These are phyloP conservation scores for Ceratocystis variospora DNA, from an alignment of 2,329 filamentous ascomycete species.

Conservation along the genomic window DNA sequence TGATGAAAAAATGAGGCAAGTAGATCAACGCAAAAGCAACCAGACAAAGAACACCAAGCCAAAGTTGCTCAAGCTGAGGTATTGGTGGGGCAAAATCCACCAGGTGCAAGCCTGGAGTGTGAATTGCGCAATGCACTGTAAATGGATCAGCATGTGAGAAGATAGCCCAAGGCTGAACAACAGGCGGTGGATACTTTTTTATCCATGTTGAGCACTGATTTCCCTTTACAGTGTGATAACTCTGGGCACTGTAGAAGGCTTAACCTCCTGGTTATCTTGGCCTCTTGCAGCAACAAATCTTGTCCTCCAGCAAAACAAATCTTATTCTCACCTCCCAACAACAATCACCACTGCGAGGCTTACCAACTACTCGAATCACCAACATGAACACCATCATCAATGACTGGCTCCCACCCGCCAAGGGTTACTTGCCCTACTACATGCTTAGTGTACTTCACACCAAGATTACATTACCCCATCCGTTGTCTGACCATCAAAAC, in stretches of 20 bases:
- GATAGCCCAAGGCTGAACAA: not conserved
- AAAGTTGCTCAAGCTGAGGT: constrained; percentile 2
- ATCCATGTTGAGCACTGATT: not conserved
- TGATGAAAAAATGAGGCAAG: not conserved
- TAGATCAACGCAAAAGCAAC: not conserved
- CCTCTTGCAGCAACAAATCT: not conserved
- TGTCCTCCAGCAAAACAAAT: not conserved
- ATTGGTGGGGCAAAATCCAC: constrained; percentile 5
- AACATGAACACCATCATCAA: constrained; percentile 33
- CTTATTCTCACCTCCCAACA: not conserved
- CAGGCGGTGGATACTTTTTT: not conserved
- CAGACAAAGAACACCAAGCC: not conserved
- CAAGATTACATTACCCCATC: not conserved
- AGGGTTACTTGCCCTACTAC: constrained; percentile 46
- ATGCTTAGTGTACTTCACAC: constrained; percentile 36
- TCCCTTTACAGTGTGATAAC: not conserved
- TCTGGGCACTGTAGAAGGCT: not conserved
- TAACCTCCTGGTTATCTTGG: not conserved
- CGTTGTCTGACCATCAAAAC: not conserved
- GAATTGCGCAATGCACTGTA: not conserved
- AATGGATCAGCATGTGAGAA: not conserved
- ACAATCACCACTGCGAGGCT: not conserved
- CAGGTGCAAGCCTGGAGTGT: not conserved
- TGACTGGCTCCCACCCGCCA: constrained; percentile 32
- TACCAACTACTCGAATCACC: not conserved